phyloP scores from a whole-genome alignment of 352 stramenopile genomes.

The Phytophthora lateralis region DNA sequence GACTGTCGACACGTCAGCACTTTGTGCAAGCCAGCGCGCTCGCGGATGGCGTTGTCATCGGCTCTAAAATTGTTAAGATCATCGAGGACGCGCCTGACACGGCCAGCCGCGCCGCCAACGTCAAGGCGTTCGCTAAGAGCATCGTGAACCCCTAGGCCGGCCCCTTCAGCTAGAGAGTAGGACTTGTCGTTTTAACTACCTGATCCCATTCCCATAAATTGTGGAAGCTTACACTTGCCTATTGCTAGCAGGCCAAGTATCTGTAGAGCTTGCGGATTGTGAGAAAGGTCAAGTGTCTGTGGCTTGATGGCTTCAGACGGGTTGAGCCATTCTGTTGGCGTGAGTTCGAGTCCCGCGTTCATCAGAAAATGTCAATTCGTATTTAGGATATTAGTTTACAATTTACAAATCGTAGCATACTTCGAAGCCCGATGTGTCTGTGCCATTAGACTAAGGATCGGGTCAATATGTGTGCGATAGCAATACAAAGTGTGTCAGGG shows the following conservation, averaged over 20 bases:
- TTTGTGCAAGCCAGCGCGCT: slow-evolving; percentile 91
- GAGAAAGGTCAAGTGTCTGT: slow-evolving; percentile 3
- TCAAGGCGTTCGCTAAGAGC: slow-evolving; percentile 80
- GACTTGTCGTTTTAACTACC: slow-evolving; percentile 9
- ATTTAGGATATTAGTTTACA: slow-evolving; percentile 22
- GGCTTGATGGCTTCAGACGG: slow-evolving; percentile 23
- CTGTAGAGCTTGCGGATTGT: background rate
- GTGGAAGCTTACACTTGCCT: too few relatives aligned
- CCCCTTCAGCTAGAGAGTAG: background rate
- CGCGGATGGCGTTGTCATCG: slow-evolving; percentile 91
- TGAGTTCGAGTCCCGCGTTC: slow-evolving; percentile 66
- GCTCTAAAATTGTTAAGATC: slow-evolving; percentile 88
- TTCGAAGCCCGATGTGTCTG: slow-evolving; percentile 91
- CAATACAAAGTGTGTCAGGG: slow-evolving; percentile 61
- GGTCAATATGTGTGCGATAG: slow-evolving; percentile 90
- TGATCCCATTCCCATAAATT: background rate
- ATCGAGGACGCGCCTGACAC: slow-evolving; percentile 75
- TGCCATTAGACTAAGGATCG: slow-evolving; percentile 91
- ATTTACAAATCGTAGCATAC: slow-evolving; percentile 50
- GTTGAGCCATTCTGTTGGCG: slow-evolving; percentile 11
- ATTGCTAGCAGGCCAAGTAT: background rate
- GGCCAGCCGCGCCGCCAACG: slow-evolving; percentile 62
- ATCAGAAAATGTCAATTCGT: slow-evolving; percentile 20
- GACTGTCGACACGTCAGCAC: slow-evolving; percentile 94
- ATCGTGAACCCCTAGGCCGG: slow-evolving; percentile 58